Conservation (phyloP, 140 eudicot species). For the Anethum foeniculum region DNA sequence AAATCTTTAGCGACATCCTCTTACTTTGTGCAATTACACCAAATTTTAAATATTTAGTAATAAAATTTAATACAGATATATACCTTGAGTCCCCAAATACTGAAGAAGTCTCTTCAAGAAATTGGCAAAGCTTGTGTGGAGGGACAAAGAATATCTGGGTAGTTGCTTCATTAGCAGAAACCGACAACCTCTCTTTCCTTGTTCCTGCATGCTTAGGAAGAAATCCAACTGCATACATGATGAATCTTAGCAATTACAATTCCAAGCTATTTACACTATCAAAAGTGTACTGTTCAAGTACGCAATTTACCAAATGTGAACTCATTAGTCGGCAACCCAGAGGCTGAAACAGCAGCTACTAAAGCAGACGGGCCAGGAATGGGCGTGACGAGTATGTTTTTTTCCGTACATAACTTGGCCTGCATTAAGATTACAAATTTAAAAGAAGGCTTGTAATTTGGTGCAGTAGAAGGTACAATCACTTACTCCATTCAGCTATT, state of each 20-base stretch:
- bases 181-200: constrained; percentile 63
- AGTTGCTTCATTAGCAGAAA: constrained; percentile 56
- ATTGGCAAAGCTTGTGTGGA: constrained; percentile 77
- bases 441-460: constrained; percentile 1
- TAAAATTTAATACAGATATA: not conserved
- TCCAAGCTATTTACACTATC: not conserved
- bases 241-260: constrained; percentile 7
- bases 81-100: constrained; percentile 77
- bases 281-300: not conserved
- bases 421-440: constrained; percentile 24
- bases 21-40: not conserved
- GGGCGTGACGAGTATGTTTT: constrained; percentile 57
- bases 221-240: constrained; percentile 66
- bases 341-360: constrained; percentile 84
- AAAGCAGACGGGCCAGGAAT: constrained; percentile 90
- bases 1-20: not conserved
- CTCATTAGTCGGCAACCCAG: constrained; percentile 76
- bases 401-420: constrained; percentile 69
- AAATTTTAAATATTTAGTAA: not conserved
- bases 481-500: not conserved
- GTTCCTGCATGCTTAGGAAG: constrained; percentile 70
- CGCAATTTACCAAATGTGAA: constrained; percentile 75
- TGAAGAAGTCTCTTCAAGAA: constrained; percentile 68
- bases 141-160: constrained; percentile 91
- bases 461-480: not conserved